Conservation (phyloP, 441 rosid species). For the Brassica hybrid region DNA sequence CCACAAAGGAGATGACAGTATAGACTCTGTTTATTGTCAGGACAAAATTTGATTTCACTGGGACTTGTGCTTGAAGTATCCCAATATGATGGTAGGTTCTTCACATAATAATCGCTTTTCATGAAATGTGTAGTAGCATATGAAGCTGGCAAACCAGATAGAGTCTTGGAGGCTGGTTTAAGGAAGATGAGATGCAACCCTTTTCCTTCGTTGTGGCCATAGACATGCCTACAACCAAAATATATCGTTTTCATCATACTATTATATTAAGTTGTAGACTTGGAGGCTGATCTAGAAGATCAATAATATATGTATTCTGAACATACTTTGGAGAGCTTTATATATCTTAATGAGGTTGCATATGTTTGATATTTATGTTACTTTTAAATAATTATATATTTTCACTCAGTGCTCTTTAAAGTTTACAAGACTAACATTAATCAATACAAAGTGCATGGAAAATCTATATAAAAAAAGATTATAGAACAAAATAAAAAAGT, state of each 20-base stretch:
- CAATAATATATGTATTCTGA: background rate
- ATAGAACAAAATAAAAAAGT: background rate
- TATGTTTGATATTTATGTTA: background rate
- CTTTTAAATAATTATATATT: background rate
- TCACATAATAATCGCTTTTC: slow-evolving; percentile 3
- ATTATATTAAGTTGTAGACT: background rate
- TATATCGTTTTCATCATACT: background rate
- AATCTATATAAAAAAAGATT: background rate
- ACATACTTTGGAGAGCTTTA: background rate
- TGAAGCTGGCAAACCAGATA: slow-evolving; percentile 15
- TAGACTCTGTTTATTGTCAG: background rate
- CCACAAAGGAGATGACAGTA: slow-evolving; percentile 9
- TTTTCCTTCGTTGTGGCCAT: slow-evolving; percentile 8
- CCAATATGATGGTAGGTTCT: slow-evolving; percentile 9
- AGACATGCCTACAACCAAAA: background rate
- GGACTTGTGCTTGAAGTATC: slow-evolving; percentile 9
- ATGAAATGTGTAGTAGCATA: slow-evolving; percentile 3
- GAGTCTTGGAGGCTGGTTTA: background rate
- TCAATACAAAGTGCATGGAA: background rate
- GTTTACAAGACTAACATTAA: background rate
- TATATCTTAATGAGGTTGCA: slow-evolving; percentile 5
- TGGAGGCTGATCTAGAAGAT: background rate
- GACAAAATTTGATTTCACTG: background rate
- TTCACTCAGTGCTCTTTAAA: background rate
- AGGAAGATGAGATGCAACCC: background rate